phyloP scores from a whole-genome alignment of 352 stramenopile genomes.

The Phytopythium kandeliae region DNA sequence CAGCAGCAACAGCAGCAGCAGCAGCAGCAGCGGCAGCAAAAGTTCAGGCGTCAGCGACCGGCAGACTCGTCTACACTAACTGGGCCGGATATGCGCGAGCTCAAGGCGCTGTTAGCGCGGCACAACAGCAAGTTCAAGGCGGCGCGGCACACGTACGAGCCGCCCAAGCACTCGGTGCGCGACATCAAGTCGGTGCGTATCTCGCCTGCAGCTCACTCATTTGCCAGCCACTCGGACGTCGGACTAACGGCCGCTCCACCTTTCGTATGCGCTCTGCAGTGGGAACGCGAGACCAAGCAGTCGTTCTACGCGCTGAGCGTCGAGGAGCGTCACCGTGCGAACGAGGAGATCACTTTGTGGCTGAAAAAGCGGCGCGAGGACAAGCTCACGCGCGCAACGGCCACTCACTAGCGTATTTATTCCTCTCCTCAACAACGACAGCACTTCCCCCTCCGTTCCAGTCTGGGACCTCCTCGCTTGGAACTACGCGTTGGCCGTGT shows the following conservation, averaged over 20 bases:
- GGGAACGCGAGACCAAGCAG: conserved; percentile 59
- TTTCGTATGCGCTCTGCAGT: conserved; percentile 23
- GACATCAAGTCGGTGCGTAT: conserved; percentile 57
- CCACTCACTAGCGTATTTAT: no score
- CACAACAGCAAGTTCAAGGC: conserved; percentile 83
- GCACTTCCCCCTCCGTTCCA: no score
- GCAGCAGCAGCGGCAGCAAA: background rate
- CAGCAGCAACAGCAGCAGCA: background rate
- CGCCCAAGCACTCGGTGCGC: conserved; percentile 67
- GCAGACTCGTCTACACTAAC: background rate
- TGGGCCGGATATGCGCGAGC: conserved; percentile 23
- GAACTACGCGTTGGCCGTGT: conserved; percentile 10
- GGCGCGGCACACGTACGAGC: conserved; percentile 61
- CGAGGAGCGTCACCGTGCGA: conserved; percentile 51
- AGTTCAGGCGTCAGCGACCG: background rate
- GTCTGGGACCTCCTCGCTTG: no score
- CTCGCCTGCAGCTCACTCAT: background rate
- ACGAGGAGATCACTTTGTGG: conserved; percentile 60
- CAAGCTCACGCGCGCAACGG: background rate
- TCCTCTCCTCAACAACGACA: no score
- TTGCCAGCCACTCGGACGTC: no score
- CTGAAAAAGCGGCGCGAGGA: conserved; percentile 21
- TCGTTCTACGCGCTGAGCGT: conserved; percentile 66
- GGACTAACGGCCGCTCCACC: no score
- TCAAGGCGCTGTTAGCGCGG: conserved; percentile 49